Evolutionary conservation across 805 yeast species (phyloP).

Genomic region (Yamadazyma scolyti): DNA sequence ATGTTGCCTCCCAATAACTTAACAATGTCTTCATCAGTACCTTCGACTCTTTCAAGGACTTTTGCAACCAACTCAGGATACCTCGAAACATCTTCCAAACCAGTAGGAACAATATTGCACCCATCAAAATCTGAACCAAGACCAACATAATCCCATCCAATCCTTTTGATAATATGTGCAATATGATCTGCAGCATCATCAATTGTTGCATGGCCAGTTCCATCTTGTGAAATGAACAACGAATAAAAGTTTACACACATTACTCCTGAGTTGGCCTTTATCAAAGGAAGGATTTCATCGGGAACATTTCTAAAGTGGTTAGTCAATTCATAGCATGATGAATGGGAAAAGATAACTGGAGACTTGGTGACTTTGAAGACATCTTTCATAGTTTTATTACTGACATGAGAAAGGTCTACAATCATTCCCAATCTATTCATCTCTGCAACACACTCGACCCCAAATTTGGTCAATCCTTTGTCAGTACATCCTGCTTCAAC

Average conservation of each 20-base stretch:
- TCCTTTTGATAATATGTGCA: slow-evolving; percentile 34
- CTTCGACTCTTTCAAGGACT: slow-evolving; percentile 26
- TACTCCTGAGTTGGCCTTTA: slow-evolving; percentile 44
- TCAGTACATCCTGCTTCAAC: slow-evolving; percentile 44
- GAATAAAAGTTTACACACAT: slow-evolving; percentile 46
- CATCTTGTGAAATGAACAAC: slow-evolving; percentile 23
- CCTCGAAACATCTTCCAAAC: slow-evolving; percentile 51
- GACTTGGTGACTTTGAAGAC: slow-evolving; percentile 34
- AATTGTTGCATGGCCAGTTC: slow-evolving; percentile 26
- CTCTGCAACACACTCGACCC: slow-evolving; percentile 38
- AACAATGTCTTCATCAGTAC: slow-evolving; percentile 42
- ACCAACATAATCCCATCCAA: slow-evolving; percentile 51
- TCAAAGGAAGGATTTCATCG: slow-evolving; percentile 39
- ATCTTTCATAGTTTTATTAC: slow-evolving; percentile 45
- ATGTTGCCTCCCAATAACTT: slow-evolving; percentile 44
- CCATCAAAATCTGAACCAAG: slow-evolving; percentile 54
- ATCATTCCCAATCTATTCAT: slow-evolving; percentile 53
- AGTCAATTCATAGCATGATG: slow-evolving; percentile 39
- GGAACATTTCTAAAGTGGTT: slow-evolving; percentile 45
- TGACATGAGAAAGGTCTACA: slow-evolving; percentile 48
- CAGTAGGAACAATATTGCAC: slow-evolving; percentile 46
- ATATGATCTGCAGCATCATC: slow-evolving; percentile 47
- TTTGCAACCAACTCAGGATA: slow-evolving; percentile 43
- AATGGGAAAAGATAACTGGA: slow-evolving; percentile 49
- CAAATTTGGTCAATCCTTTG: slow-evolving; percentile 39